Base-by-base conservation (phyloP, 169 alveolate species). In the Cryptosporidium ubiquitum region DNA sequence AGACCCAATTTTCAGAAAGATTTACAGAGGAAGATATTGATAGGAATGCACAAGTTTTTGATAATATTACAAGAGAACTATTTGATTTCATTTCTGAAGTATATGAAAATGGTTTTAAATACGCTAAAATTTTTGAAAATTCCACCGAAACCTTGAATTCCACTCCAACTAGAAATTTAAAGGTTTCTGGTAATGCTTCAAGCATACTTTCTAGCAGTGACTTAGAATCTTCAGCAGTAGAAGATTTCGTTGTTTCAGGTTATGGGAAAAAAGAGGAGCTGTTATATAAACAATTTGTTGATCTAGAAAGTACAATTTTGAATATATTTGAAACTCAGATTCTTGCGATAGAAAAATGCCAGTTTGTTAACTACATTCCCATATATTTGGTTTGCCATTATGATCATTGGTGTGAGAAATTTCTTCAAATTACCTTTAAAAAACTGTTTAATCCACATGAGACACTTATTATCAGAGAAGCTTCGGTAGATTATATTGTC, bases 1-100 rank as follows among this genome's bases (percentile, higher is more conserved):
- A 57, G 35, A 44, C 35, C 7, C 55, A 79, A 23, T 79, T 79
- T 33, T 61, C 75, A 3, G 66, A 79, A n/a, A 40, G 33, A 23
- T 61, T 79, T 14, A 61, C 75, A 18, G 89, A 79, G 68, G 89
- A 79, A 64, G 89, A 79, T 61, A 79, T 79, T 42, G 74, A 79
- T 79, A 79, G 61, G 23, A 79, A 58, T 61, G 89, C 74, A 2
- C 89, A 79, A 42, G 61, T 79, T 37, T 16, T 79, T 42, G 89
- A 79, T 64, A 61, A 60, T 60, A 20, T 64, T 23, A 61, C 33
- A 35, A 37, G 7, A 18, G 52, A 40, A 14, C 39, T 79, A 40
- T 79, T 61, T 79, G 69, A 79, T n/a, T 79, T 61, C 40, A 61
- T 79, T 9, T 35, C 35, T 79, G 89, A 64, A 18, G 68, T 79